phyloP scores from a whole-genome alignment of 305 asterid genomes.

The Fraxinus angustifolia region DNA sequence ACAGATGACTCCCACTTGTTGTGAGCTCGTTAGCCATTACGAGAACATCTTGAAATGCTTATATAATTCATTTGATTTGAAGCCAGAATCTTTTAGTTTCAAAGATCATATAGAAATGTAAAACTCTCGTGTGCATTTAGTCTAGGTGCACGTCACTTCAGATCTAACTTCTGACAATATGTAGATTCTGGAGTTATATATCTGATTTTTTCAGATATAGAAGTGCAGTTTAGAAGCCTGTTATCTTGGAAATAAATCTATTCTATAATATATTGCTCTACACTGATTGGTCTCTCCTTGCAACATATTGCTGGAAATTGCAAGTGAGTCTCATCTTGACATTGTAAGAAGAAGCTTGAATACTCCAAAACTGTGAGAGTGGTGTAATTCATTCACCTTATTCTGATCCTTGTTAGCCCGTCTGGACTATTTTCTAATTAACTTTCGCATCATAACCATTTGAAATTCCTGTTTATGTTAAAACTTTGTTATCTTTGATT shows the following conservation, averaged over 20 bases:
- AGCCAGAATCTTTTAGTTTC: background rate
- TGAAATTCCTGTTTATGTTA: background rate
- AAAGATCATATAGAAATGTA: background rate
- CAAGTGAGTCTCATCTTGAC: background rate
- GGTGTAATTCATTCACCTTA: background rate
- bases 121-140: background rate
- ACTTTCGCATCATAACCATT: background rate
- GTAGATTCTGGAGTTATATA: background rate
- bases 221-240: background rate
- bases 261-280: background rate
- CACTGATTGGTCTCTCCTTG: background rate
- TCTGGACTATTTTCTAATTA: background rate
- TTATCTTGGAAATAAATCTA: background rate
- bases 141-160: background rate
- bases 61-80: background rate
- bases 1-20: background rate
- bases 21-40: background rate
- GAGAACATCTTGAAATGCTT: background rate
- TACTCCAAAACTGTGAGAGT: background rate
- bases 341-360: background rate
- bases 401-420: background rate
- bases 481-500: background rate
- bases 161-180: background rate
- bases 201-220: background rate
- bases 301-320: background rate